Conservation (phyloP, 495 filamentous ascomycete species). For the Melanomma pulvis-pyrius region DNA sequence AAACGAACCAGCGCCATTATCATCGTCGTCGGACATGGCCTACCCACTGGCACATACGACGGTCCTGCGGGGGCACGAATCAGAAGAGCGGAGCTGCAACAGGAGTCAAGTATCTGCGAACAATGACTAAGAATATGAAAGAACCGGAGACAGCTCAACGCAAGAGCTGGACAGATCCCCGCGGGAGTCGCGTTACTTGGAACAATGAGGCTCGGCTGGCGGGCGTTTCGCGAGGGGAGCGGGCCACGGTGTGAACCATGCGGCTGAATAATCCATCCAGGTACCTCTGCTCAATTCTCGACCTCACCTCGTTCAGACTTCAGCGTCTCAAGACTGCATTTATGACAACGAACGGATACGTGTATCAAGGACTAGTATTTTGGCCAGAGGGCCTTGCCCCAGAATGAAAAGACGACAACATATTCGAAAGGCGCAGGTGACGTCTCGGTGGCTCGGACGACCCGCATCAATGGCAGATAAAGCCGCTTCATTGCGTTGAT, state of each 20-base stretch:
- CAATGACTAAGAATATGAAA: not conserved
- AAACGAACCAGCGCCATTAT: slow-evolving; percentile 41
- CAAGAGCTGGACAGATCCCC: not conserved
- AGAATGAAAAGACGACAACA: no score
- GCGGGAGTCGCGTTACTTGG: not conserved
- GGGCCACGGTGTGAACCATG: not conserved
- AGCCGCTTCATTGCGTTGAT: no score
- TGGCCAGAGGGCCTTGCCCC: no score
- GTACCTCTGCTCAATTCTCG: no score
- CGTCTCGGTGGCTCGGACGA: no score
- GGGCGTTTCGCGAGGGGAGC: not conserved
- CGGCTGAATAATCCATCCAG: not conserved
- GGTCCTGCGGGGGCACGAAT: not conserved
- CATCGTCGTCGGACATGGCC: slow-evolving; percentile 45
- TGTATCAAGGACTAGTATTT: no score
- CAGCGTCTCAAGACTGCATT: not conserved
- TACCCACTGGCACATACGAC: not conserved
- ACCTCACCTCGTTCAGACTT: not conserved
- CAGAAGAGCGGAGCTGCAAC: not conserved
- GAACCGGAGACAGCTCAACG: not conserved
- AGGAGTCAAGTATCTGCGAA: not conserved
- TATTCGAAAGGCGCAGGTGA: no score
- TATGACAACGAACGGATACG: no score
- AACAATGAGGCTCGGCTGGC: slow-evolving; percentile 8
- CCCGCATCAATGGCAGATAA: no score